phyloP scores from a whole-genome alignment of 345 rosid genomes.

The Arabis hirsuta region DNA sequence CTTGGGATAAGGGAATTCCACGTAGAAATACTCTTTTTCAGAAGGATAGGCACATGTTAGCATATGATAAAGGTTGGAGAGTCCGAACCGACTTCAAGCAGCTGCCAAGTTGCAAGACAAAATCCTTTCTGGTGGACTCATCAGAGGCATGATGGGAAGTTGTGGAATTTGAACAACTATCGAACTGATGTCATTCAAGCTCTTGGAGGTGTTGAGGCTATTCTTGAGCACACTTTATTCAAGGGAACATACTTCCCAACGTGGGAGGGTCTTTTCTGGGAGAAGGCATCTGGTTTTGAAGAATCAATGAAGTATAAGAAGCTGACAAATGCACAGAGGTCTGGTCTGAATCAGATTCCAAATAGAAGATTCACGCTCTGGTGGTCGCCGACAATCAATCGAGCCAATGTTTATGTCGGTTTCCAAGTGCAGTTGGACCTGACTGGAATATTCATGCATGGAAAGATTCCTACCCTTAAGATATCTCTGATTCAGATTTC shows the following conservation, averaged over 20 bases:
- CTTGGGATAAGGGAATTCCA: constrained; percentile 99
- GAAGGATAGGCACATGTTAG: constrained; percentile 93
- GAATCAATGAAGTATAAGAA: constrained; percentile 99
- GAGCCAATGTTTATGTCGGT: constrained; percentile 97
- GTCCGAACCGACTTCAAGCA: constrained; percentile 99
- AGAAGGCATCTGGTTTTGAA: constrained; percentile 99
- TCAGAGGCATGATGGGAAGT: constrained; percentile 98
- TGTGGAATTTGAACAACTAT: constrained; percentile 99
- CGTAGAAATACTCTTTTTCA: constrained; percentile 97
- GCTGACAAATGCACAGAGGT: constrained; percentile 98
- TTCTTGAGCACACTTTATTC: constrained; percentile 95
- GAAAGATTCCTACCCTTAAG: constrained; percentile 98
- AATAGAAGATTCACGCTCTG: constrained; percentile 98
- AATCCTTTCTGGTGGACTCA: constrained; percentile 99
- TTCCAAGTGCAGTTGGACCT: constrained; percentile 99
- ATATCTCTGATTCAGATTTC: constrained; percentile 97
- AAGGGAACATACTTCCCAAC: constrained; percentile 99
- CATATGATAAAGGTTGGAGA: constrained; percentile 99
- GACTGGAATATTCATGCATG: constrained; percentile 99
- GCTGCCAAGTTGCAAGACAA: constrained; percentile 95
- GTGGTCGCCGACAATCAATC: constrained; percentile 99
- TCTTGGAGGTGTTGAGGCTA: constrained; percentile 99
- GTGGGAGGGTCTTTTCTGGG: constrained; percentile 99
- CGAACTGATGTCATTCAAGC: constrained; percentile 99
- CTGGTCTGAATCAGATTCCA: constrained; percentile 98